A percentile compares a stretch with the other conserved stretches of the same genome.
phyloP scores from a whole-genome alignment of 371 early-diverging fungal genomes.

The Syncephalastrum monosporum region DNA sequence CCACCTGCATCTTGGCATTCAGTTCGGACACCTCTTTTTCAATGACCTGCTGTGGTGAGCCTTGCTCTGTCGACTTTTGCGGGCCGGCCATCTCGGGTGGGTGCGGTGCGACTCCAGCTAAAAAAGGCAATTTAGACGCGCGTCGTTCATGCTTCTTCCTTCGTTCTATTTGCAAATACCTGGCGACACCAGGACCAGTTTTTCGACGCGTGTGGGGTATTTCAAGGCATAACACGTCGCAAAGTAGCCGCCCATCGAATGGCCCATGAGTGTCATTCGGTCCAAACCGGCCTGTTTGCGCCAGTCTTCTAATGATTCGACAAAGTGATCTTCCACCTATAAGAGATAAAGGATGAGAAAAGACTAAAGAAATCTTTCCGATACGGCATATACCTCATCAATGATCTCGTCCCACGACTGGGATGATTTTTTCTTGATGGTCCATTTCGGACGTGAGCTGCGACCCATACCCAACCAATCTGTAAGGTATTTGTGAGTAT shows the following conservation, averaged over 20 bases:
- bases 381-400: constrained; percentile 25
- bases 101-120: constrained; percentile 59
- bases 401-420: constrained; percentile 52
- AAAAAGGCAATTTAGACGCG: not conserved
- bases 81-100: constrained; percentile 28
- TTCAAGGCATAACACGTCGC: constrained; percentile 82
- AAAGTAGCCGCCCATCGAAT: constrained; percentile 90
- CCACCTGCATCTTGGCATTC: constrained; percentile 28
- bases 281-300: constrained; percentile 73
- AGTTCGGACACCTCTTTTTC: constrained; percentile 35
- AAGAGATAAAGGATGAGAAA: constrained; percentile 14
- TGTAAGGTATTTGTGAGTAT: constrained; percentile 6
- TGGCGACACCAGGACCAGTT: constrained; percentile 88
- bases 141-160: constrained; percentile 4
- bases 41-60: constrained; percentile 29
- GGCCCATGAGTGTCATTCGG: constrained; percentile 82
- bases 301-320: constrained; percentile 92
- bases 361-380: too few relatives aligned
- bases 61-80: constrained; percentile 13
- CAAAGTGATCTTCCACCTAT: constrained; percentile 83
- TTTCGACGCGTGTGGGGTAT: constrained; percentile 87
- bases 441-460: constrained; percentile 74
- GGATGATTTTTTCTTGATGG: constrained; percentile 29
- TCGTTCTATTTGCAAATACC: constrained; percentile 29
- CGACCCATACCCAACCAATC: constrained; percentile 93